Conservation (phyloP, 805 yeast genomes). For the Saccharomyces eubayanus region DNA sequence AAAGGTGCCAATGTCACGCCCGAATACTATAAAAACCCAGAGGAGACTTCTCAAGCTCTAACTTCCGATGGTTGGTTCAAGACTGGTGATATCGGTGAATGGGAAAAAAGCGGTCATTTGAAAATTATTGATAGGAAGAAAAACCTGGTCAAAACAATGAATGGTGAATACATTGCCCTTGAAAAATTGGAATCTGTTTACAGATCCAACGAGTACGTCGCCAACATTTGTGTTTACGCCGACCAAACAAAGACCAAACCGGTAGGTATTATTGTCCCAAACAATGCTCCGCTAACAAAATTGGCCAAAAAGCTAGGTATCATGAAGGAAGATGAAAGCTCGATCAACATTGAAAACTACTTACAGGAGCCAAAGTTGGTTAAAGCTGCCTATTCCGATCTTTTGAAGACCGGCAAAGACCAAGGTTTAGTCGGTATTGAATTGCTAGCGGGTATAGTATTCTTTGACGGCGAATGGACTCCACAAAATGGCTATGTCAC, state of each 20-base stretch:
- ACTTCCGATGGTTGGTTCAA: slow-evolving; percentile 86
- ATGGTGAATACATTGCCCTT: slow-evolving; percentile 96
- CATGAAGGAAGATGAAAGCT: slow-evolving; percentile 38
- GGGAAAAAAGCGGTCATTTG: slow-evolving; percentile 74
- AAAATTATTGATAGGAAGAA: slow-evolving; percentile 87
- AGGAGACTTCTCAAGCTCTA: slow-evolving; percentile 71
- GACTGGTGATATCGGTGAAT: slow-evolving; percentile 96
- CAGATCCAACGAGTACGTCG: slow-evolving; percentile 69
- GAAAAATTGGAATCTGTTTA: slow-evolving; percentile 89
- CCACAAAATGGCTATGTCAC: slow-evolving; percentile 92
- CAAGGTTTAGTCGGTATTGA: slow-evolving; percentile 85
- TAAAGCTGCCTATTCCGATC: slow-evolving; percentile 45
- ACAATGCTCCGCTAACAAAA: slow-evolving; percentile 53
- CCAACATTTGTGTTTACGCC: slow-evolving; percentile 87
- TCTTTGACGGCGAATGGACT: slow-evolving; percentile 92
- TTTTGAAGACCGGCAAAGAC: slow-evolving; percentile 66
- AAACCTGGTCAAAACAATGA: slow-evolving; percentile 89
- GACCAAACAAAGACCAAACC: slow-evolving; percentile 85
- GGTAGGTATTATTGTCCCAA: slow-evolving; percentile 80
- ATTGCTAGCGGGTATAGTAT: slow-evolving; percentile 65
- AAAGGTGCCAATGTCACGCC: slow-evolving; percentile 63
- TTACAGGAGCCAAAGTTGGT: slow-evolving; percentile 50
- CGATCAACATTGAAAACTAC: slow-evolving; percentile 33
- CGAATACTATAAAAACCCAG: slow-evolving; percentile 74
- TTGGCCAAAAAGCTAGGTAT: slow-evolving; percentile 52